A percentile compares a stretch with the other conserved stretches of the same genome.
phyloP scores from a whole-genome alignment of 2,329 filamentous ascomycete genomes.

The Lizonia empirigonia region DNA sequence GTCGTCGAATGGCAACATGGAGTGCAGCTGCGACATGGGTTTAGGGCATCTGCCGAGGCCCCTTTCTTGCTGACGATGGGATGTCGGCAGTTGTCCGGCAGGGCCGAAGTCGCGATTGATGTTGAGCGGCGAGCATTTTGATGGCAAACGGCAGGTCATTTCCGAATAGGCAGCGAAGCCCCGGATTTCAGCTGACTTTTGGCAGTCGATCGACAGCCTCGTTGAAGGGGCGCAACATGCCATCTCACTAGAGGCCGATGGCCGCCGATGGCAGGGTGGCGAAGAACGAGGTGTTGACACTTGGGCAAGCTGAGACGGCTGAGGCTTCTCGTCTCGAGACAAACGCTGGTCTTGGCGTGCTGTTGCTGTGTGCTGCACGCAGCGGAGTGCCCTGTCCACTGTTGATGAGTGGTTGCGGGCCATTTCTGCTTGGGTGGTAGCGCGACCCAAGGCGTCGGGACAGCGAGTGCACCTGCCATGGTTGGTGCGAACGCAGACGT shows the following conservation, averaged over 20 bases:
- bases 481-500: constrained; percentile 13
- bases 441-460: constrained; percentile 17
- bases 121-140: constrained; percentile 1
- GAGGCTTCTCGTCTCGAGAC: background rate
- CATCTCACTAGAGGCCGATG: constrained; percentile 18
- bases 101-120: constrained; percentile 7
- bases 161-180: constrained; percentile 18
- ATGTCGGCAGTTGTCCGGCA: constrained; percentile 5
- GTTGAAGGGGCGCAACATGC: constrained; percentile 8
- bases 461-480: constrained; percentile 21
- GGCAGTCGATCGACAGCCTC: constrained; percentile 24
- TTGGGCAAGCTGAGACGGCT: constrained; percentile 1
- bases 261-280: constrained; percentile 10
- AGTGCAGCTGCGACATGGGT: background rate
- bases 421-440: constrained; percentile 24
- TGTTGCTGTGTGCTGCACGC: background rate
- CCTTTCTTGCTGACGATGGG: background rate
- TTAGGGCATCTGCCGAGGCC: constrained; percentile 1
- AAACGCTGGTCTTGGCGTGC: background rate
- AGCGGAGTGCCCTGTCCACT: constrained; percentile 1
- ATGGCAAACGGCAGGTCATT: constrained; percentile 1
- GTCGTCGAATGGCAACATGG: background rate
- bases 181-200: constrained; percentile 28
- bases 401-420: constrained; percentile 14
- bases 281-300: constrained; percentile 1